Percentiles rank a stretch among this genome's conserved stretches.
Evolutionary conservation across 2,329 filamentous ascomycete genomes (phyloP).

Genomic region (Ascosphaera aggregata): DNA sequence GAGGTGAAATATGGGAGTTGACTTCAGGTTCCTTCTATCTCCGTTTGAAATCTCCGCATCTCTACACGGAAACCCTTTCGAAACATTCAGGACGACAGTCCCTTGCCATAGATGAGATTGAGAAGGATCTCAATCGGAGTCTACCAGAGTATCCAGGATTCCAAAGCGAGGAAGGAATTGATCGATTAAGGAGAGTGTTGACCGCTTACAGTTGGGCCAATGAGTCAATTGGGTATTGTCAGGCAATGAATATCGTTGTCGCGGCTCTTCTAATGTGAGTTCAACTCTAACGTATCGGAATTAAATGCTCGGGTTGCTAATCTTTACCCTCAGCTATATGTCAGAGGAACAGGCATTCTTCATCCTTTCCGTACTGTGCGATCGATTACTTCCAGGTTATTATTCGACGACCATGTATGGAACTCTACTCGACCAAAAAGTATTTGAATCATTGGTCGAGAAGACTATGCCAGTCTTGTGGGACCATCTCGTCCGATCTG

Average conservation of each 20-base stretch:
- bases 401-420: conserved; percentile 99
- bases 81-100: conserved; percentile 74
- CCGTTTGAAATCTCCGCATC: conserved; percentile 59
- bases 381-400: conserved; percentile 81
- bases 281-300: too few species aligned
- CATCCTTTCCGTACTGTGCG: conserved; percentile 72
- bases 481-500: conserved; percentile 92
- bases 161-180: conserved; percentile 88
- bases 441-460: conserved; percentile 95
- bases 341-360: conserved; percentile 93
- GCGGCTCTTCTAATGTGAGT: conserved; percentile 74
- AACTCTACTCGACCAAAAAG: conserved; percentile 83
- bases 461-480: conserved; percentile 97
- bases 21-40: conserved; percentile 80
- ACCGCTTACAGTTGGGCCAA: conserved; percentile 98
- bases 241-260: conserved; percentile 99
- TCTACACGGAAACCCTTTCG: conserved; percentile 62
- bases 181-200: conserved; percentile 64
- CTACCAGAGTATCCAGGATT: conserved; percentile 94
- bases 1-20: conserved; percentile 91
- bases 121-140: conserved; percentile 93
- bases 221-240: conserved; percentile 87
- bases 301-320: conserved; percentile 79
- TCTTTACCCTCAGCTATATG: conserved; percentile 82
- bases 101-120: conserved; percentile 93